Conservation (phyloP, 139 green algal species). For the Chlorella sp. region DNA sequence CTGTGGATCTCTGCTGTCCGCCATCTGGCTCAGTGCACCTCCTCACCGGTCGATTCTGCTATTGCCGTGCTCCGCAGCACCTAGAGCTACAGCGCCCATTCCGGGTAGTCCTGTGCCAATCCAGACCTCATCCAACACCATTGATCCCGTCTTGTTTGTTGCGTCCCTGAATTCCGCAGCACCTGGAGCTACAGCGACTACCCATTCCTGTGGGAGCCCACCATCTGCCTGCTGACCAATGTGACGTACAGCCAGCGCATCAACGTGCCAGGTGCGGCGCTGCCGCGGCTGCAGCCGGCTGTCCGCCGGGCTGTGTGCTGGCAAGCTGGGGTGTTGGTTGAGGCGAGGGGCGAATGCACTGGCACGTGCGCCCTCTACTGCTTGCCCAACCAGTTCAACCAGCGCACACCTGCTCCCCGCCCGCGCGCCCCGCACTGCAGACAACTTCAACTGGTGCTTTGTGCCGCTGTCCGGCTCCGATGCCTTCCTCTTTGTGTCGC, state of each 20-base stretch:
- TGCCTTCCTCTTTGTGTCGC: constrained; percentile 53
- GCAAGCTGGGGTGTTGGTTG: not conserved
- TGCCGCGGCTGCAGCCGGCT: not conserved
- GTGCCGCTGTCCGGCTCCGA: constrained; percentile 39
- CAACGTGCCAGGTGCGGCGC: constrained; percentile 4
- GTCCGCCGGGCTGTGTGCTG: not conserved
- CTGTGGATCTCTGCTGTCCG: no score
- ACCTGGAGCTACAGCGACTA: constrained; percentile 5
- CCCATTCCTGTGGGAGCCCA: constrained; percentile 31
- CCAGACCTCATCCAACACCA: no score
- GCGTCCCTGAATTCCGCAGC: constrained; percentile 15
- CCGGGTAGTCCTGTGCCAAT: no score
- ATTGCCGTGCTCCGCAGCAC: no score
- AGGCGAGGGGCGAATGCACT: no score
- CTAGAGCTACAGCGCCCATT: no score
- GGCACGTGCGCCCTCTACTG: no score
- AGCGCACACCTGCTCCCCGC: no score
- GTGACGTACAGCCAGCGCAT: constrained; percentile 32
- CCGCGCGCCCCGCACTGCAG: no score
- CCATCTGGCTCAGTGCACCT: no score
- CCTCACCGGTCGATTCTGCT: no score
- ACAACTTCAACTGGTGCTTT: constrained; percentile 41
- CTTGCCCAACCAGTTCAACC: no score
- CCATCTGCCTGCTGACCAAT: constrained; percentile 43
- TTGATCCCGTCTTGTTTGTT: not conserved